Evolutionary conservation across 2,329 filamentous ascomycete species (phyloP).

Genomic region (Aspergillus amoenus): DNA sequence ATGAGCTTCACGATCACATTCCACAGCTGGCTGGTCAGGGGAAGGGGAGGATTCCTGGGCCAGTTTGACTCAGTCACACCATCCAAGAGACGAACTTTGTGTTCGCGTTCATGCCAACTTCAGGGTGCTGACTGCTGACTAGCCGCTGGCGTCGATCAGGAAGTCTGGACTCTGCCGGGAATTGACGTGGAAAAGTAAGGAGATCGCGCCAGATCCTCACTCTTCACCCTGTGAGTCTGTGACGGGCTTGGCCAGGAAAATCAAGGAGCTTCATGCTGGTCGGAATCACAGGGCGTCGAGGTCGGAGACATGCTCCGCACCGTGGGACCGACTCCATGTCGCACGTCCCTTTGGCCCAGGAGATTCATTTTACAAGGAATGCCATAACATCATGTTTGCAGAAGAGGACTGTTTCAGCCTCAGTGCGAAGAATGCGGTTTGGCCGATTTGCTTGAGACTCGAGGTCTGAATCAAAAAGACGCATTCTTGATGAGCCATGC

Average conservation of each 20-base stretch:
- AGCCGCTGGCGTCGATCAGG: too few species aligned
- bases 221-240: too few species aligned
- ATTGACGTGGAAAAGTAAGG: not conserved
- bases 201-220: not conserved
- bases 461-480: not conserved
- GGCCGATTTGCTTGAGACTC: not conserved
- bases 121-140: too few species aligned
- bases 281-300: not conserved
- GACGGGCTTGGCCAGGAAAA: not conserved
- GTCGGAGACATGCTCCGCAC: not conserved
- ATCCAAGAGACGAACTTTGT: too few species aligned
- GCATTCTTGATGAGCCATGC: conserved; percentile 1
- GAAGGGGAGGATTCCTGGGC: not conserved
- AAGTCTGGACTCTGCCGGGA: not conserved
- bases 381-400: not conserved
- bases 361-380: not conserved
- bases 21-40: not conserved
- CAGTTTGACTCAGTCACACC: too few species aligned
- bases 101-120: too few species aligned
- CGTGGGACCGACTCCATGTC: not conserved
- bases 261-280: not conserved
- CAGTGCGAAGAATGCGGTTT: not conserved
- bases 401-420: conserved; percentile 3
- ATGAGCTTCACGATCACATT: not conserved
- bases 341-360: not conserved